Percentiles rank a stretch among this genome's conserved stretches.
Conservation (phyloP, 1,139 yeast species). For the Hyphopichia burtonii region DNA sequence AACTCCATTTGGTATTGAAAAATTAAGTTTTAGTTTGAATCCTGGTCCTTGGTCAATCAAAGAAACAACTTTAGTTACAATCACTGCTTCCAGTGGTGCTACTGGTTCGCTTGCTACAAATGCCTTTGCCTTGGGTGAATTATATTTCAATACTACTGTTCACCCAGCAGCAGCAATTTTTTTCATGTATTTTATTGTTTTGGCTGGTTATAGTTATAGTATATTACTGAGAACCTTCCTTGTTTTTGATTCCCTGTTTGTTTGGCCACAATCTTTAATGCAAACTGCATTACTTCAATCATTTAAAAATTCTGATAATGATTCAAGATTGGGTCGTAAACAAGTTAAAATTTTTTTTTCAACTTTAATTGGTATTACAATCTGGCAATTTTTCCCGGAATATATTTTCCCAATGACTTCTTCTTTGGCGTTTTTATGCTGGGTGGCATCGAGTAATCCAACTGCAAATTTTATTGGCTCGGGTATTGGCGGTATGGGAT, state of each 20-base stretch:
- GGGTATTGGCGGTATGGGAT: conserved; percentile 34
- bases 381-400: conserved; percentile 35
- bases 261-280: conserved; percentile 38
- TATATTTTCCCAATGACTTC: conserved; percentile 31
- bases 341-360: conserved; percentile 24
- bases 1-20: conserved; percentile 10
- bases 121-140: conserved; percentile 28
- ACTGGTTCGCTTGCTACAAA: conserved; percentile 33
- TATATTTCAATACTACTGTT: conserved; percentile 23
- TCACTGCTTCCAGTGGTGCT: conserved; percentile 34
- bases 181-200: conserved; percentile 35
- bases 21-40: conserved; percentile 20
- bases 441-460: conserved; percentile 29
- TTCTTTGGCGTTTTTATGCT: conserved; percentile 32
- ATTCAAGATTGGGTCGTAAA: conserved; percentile 10
- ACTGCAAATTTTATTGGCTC: conserved; percentile 29
- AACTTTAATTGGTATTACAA: conserved; percentile 21
- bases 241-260: conserved; percentile 29
- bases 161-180: conserved; percentile 23
- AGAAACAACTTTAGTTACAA: conserved; percentile 30
- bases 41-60: conserved; percentile 38
- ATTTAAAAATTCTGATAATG: conserved; percentile 16
- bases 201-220: conserved; percentile 34
- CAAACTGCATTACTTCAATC: conserved; percentile 31
- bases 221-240: conserved; percentile 32